Base-by-base conservation (phyloP, 164 flowering plant genomes). In the Vitis rotundifolia region DNA sequence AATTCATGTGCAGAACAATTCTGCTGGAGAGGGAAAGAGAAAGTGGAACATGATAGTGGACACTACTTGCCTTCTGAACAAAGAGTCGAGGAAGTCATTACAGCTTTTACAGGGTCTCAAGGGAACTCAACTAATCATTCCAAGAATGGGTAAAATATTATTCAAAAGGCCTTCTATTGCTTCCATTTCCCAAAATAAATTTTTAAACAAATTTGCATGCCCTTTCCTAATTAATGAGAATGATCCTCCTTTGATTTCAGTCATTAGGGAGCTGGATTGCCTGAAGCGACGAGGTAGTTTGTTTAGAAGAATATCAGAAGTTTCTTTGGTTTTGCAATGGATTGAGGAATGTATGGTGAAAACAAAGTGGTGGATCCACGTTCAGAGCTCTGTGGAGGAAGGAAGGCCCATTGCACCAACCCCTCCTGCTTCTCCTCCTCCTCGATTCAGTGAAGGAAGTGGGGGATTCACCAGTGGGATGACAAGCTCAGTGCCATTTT, bases 41-140 rank as follows among this genome's bases (percentile, higher is more conserved):
- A 83, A 58, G 75, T 95, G 98, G 99, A 77, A 77, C 76, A 85
- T 95, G 88, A 85, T 93, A 49, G 98, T 79, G 54, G 99, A 95
- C 74, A 77, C 83, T 28, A 68, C 80, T 59, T 75, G 82, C 75
- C 83, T 95, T 62, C 73, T 93, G 49, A 77, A 88, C 84, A 87
- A 78, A 68, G 83, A 86, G 47, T 89, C 97, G n/a, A 82, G 87
- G 76, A 89, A 82, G 77, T 82, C 94, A 8, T 72, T 95, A 64
- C 87, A 86, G 81, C 92, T 93, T 61, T 68, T 95, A 69, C 87
- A 93, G 82, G 98, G 99, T 73, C 81, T 93, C 60, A 86, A 78
- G 67, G 89, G 95, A 64, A 95, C 97, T 68, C 87, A 69, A 13
- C 81, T 95, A 57, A 76, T 93, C 70, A 84, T 95, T 71, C 99